Percentiles rank a stretch among this genome's conserved stretches.
These are phyloP conservation scores for Podospora fimiseda DNA, from an alignment of 495 filamentous ascomycete genomes.

Conservation along the genomic window DNA sequence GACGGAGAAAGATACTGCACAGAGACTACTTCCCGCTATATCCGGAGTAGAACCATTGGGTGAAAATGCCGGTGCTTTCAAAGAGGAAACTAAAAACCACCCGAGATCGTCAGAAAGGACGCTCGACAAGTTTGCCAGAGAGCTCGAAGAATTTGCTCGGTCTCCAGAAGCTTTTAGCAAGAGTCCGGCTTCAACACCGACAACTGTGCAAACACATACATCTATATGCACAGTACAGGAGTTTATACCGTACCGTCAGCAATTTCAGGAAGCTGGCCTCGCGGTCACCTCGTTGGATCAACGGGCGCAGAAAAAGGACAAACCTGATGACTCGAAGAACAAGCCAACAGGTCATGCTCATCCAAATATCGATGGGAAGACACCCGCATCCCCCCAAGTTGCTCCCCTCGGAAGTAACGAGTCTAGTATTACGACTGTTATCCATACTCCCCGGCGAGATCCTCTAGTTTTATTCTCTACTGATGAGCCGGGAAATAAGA, in stretches of 20 bases:
- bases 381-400: not conserved
- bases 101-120: constrained; percentile 32
- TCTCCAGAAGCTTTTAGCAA: constrained; percentile 19
- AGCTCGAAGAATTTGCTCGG: constrained; percentile 37
- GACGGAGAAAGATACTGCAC: not conserved
- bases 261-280: constrained; percentile 43
- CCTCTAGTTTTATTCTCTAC: not conserved
- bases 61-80: not conserved
- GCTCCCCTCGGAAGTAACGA: constrained; percentile 7
- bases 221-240: constrained; percentile 42
- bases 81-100: not conserved
- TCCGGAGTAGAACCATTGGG: not conserved
- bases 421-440: constrained; percentile 14
- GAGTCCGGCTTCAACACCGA: constrained; percentile 24
- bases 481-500: constrained; percentile 4
- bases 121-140: constrained; percentile 34
- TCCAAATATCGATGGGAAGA: constrained; percentile 4
- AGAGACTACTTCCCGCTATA: not conserved
- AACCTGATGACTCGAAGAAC: not conserved
- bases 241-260: constrained; percentile 37
- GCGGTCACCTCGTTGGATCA: constrained; percentile 46
- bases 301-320: not conserved
- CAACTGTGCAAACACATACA: constrained; percentile 22
- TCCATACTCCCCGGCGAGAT: constrained; percentile 2
- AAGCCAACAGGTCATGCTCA: constrained; percentile 2